A percentile compares a stretch with the other conserved stretches of the same genome.
Evolutionary conservation across 2,329 filamentous ascomycete species (phyloP).

Genomic region (Sclerotinia nivalis): DNA sequence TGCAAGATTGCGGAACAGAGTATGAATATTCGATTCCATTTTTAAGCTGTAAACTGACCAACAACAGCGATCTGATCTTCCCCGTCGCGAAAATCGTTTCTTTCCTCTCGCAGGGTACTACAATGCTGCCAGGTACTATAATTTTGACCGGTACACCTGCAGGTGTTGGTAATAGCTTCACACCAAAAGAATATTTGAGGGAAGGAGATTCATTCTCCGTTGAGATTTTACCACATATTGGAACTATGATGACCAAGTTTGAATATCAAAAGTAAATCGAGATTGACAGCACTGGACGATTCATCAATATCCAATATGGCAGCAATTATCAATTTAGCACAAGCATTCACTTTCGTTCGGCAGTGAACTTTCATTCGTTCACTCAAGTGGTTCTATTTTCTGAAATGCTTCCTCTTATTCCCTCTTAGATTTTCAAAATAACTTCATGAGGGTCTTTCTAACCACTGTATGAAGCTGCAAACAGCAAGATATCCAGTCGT

Average conservation of each 20-base stretch:
- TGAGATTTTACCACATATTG: conserved; percentile 51
- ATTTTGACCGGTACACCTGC: conserved; percentile 51
- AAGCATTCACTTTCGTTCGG: not conserved
- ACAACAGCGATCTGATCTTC: conserved; percentile 48
- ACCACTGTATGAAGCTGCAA: conserved; percentile 14
- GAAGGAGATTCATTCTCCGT: conserved; percentile 51
- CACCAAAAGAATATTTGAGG: conserved; percentile 47
- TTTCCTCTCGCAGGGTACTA: conserved; percentile 47
- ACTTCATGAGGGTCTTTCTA: not conserved
- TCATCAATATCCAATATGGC: not conserved
- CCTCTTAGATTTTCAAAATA: not conserved
- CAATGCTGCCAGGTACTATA: conserved; percentile 46
- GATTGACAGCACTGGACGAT: not conserved
- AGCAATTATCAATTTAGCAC: not conserved
- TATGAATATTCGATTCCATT: conserved; percentile 34
- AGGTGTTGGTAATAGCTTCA: conserved; percentile 40
- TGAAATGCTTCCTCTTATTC: not conserved
- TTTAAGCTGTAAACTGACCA: conserved; percentile 5
- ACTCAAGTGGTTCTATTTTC: not conserved
- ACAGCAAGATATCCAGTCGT: not conserved
- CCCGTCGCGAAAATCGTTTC: conserved; percentile 48
- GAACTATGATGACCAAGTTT: conserved; percentile 50
- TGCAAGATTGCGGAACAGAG: conserved; percentile 48
- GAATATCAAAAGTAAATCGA: conserved; percentile 39
- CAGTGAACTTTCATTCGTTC: not conserved